Conservation (phyloP, 73 alveolate genomes). For the Tetrahymena borealis region DNA sequence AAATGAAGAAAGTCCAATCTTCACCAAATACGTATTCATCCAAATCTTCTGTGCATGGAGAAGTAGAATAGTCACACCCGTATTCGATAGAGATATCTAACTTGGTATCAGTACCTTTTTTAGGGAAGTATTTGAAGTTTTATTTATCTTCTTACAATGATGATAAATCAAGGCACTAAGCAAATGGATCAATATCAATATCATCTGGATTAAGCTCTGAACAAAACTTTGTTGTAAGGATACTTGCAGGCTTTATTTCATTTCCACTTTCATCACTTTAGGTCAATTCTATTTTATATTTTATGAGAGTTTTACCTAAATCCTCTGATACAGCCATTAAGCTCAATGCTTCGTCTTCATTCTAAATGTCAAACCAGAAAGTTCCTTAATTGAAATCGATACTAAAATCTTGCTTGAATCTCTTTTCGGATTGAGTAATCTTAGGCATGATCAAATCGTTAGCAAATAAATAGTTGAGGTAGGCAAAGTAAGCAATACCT, state of each 20-base stretch:
- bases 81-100: not conserved
- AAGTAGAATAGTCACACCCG: not conserved
- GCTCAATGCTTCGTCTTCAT: not conserved
- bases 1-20: not conserved
- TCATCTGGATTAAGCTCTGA: not conserved
- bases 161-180: not conserved
- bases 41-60: not conserved
- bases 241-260: not conserved
- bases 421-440: not conserved
- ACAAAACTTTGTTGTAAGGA: not conserved
- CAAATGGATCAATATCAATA: not conserved
- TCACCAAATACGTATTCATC: not conserved
- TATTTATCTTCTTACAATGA: not conserved
- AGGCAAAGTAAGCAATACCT: not conserved
- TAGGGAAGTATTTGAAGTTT: not conserved
- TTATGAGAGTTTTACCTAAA: not conserved
- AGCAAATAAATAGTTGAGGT: not conserved
- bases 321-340: not conserved
- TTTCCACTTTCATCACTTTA: not conserved
- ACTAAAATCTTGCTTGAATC: not conserved
- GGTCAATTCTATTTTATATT: not conserved
- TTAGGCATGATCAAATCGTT: not conserved
- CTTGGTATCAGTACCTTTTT: not conserved
- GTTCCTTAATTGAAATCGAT: not conserved
- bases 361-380: not conserved